A percentile compares a stretch with the other conserved stretches of the same genome.
Evolutionary conservation across 257 asterid genomes (phyloP).

Genomic region (Nicotiana obtusifolia): DNA sequence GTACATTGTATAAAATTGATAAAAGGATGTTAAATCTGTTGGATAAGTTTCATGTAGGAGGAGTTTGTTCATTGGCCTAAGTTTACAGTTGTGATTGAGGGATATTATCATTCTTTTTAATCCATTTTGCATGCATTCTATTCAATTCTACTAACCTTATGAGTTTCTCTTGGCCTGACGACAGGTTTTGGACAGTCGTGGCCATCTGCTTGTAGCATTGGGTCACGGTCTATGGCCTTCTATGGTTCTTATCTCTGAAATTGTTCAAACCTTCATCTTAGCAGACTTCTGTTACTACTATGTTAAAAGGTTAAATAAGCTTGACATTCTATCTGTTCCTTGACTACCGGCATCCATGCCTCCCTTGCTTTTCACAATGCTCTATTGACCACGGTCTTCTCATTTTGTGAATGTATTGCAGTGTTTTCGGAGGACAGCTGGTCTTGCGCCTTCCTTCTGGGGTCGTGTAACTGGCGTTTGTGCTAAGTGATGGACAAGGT

Average conservation of each 20-base stretch:
- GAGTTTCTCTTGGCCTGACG: conserved; percentile 53
- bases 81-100: neutral
- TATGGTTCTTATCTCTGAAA: conserved; percentile 73
- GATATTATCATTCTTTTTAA: neutral
- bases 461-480: conserved; percentile 37
- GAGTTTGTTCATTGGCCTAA: neutral
- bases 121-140: neutral
- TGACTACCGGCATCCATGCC: neutral
- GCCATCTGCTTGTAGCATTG: conserved; percentile 67
- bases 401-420: conserved; percentile 18
- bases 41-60: neutral
- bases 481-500: neutral
- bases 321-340: neutral
- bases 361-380: neutral
- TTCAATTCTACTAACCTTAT: neutral
- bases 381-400: conserved; percentile 9
- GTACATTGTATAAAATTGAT: neutral
- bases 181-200: conserved; percentile 74
- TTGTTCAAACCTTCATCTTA: conserved; percentile 69
- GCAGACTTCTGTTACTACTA: conserved; percentile 78
- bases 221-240: conserved; percentile 78
- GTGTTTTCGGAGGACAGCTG: conserved; percentile 76
- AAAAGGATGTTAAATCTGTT: neutral
- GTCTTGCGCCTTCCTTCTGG: conserved; percentile 78
- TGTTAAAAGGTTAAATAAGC: conserved; percentile 37